These are phyloP conservation scores for Salvia hispanica DNA, from an alignment of 257 asterid genomes.

Conservation along the genomic window DNA sequence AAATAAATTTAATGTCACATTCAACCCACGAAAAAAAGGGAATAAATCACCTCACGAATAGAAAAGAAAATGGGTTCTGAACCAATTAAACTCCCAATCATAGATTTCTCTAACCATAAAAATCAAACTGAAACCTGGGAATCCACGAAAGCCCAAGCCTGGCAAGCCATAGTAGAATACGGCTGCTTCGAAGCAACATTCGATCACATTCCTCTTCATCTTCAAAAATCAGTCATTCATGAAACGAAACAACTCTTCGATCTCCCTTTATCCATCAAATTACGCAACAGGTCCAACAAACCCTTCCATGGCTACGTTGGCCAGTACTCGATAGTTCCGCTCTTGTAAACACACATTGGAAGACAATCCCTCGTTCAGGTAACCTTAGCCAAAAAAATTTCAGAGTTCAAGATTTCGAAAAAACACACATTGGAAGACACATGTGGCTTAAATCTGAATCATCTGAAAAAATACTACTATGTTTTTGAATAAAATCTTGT, in stretches of 20 bases:
- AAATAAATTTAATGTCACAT: too few species aligned
- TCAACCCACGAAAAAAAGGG: too few species aligned
- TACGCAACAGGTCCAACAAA: slow-evolving; percentile 49
- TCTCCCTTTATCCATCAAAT: slow-evolving; percentile 56
- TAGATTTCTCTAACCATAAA: slow-evolving; percentile 47
- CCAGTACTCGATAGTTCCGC: slow-evolving; percentile 48
- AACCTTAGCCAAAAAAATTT: too few species aligned
- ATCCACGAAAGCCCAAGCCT: slow-evolving; percentile 39
- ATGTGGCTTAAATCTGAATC: too few species aligned
- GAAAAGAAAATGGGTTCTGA: slow-evolving; percentile 43
- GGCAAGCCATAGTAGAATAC: slow-evolving; percentile 44
- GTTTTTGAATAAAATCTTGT: too few species aligned
- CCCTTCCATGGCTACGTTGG: slow-evolving; percentile 70
- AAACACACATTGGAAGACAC: too few species aligned
- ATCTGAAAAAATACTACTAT: too few species aligned
- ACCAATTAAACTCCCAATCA: slow-evolving; percentile 46
- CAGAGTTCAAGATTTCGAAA: too few species aligned
- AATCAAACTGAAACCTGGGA: slow-evolving; percentile 44
- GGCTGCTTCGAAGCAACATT: slow-evolving; percentile 70
- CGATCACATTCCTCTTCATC: slow-evolving; percentile 35
- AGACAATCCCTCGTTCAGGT: slow-evolving; percentile 61
- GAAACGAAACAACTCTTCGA: slow-evolving; percentile 47
- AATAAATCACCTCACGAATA: too few species aligned
- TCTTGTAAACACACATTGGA: slow-evolving; percentile 69
- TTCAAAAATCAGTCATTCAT: slow-evolving; percentile 39